Base-by-base conservation (phyloP, 2,329 filamentous ascomycete genomes). In the Teratosphaeria nubilosa region DNA sequence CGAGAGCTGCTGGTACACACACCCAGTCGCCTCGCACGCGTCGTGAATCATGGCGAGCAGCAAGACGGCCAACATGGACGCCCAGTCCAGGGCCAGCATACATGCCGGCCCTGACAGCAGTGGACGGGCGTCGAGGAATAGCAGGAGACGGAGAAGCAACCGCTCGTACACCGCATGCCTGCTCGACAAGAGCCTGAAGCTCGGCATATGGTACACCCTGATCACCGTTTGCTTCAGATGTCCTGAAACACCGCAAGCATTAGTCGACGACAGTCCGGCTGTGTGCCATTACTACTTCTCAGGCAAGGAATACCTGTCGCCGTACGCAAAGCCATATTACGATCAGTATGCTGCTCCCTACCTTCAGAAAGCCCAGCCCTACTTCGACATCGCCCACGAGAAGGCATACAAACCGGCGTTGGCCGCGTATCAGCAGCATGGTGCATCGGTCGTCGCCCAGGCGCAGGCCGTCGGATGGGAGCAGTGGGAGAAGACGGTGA, bases 121-220 rank as follows among this genome's bases (percentile, higher is more conserved):
- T 27, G 22, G 48, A 16, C 24, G 27, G 22, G 37, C 37, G 37
- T 45, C 37, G 6, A 20, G 50, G 45, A 51, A n/a, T n/a, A 57
- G 56, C 22, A 11, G 57, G 32, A 34, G 53, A 37, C 16, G 53
- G 48, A 48, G 25, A 24, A 48, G 25, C 37, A 51, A 52, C 31
- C 14, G 13, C 20, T 56, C 34, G 1, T 55, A 53, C 34, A 41
- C 25, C 13, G 37, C 53, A 4, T 58, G 57, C 53, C 25, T 63
- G 27, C 25, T 66, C 37, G 63, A 69, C 57, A 70, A 70, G 60
- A 59, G 52, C 27, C 31, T 65, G 57, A 71, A 92, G 68, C 73
- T 96, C 51, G 73, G 86, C 59, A 87, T 90, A 22, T 99, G 92
- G 92, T 95, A 94, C 72, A 81, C 86, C 37, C 85, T 97, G 63